A percentile compares a stretch with the other conserved stretches of the same genome.
These are phyloP conservation scores for Mortierella claussenii DNA, from an alignment of 192 early-diverging fungal species.

Conservation along the genomic window DNA sequence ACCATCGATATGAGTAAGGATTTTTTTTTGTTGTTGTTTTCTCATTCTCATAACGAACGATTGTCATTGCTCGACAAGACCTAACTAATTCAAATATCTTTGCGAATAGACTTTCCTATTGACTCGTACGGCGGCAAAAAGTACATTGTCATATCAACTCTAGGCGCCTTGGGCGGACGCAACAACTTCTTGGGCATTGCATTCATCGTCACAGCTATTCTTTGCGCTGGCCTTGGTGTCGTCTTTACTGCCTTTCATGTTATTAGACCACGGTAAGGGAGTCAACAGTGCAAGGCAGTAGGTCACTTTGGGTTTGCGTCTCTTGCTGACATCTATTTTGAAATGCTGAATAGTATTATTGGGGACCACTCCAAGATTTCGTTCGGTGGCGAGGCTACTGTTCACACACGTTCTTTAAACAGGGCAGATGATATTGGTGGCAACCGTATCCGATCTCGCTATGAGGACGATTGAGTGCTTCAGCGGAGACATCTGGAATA, in stretches of 20 bases:
- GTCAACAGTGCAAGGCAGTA: too few species aligned
- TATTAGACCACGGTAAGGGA: constrained; percentile 86
- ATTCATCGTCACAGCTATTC: constrained; percentile 88
- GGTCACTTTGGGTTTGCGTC: too few species aligned
- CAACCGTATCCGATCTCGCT: constrained; percentile 47
- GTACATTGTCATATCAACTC: constrained; percentile 90
- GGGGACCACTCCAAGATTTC: constrained; percentile 82
- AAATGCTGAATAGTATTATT: constrained; percentile 70
- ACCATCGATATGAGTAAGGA: constrained; percentile 76
- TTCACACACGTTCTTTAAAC: constrained; percentile 24
- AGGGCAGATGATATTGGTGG: constrained; percentile 40
- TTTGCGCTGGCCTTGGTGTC: constrained; percentile 91
- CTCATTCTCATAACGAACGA: too few species aligned
- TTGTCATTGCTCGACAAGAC: too few species aligned
- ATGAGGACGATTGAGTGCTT: constrained; percentile 48
- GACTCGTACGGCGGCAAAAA: constrained; percentile 92
- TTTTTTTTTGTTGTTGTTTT: background rate
- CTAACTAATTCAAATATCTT: too few species aligned
- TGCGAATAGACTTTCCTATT: constrained; percentile 80
- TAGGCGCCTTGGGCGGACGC: constrained; percentile 92
- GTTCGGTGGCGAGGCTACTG: constrained; percentile 66
- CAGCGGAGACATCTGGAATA: too few species aligned
- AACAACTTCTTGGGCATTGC: constrained; percentile 96
- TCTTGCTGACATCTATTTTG: too few species aligned
- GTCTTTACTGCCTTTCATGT: constrained; percentile 92